Evolutionary conservation across 23 red algal species (phyloP).

Genomic region (Agarophyton chilense): DNA sequence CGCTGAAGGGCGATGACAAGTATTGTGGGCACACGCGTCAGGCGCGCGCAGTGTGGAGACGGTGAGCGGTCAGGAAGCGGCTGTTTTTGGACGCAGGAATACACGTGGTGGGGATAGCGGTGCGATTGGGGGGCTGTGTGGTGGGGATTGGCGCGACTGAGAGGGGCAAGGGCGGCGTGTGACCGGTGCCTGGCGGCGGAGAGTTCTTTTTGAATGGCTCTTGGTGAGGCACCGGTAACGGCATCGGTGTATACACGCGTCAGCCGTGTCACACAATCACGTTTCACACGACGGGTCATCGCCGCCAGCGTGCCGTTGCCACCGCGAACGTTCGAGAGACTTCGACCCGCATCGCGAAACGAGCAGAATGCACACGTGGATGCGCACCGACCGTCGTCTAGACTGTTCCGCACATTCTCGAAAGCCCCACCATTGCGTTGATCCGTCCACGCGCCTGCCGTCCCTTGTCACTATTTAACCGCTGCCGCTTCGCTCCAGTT

Average conservation of each 20-base stretch:
- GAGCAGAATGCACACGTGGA: background rate
- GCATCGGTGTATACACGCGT: too few relatives aligned
- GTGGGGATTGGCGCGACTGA: background rate
- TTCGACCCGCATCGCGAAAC: constrained; percentile 6
- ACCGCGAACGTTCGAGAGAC: constrained; percentile 49
- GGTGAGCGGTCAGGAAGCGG: constrained; percentile 7
- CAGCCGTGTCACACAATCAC: too few relatives aligned
- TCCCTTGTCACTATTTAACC: constrained; percentile 4
- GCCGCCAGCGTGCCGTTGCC: too few relatives aligned
- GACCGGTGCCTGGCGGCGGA: background rate
- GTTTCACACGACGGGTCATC: too few relatives aligned
- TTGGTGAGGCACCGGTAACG: too few relatives aligned
- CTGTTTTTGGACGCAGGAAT: background rate
- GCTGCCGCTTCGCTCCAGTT: too few relatives aligned
- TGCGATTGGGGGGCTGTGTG: background rate
- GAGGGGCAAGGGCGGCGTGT: background rate
- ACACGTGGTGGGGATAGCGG: background rate
- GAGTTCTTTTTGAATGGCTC: too few relatives aligned
- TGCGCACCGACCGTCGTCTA: constrained; percentile 1
- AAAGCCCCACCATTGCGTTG: background rate
- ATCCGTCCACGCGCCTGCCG: background rate
- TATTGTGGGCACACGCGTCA: background rate
- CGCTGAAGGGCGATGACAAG: background rate
- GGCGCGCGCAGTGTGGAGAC: too few relatives aligned
- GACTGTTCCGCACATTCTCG: constrained; percentile 25